Base-by-base conservation (phyloP, 352 stramenopile species). In the Globisporangium sylvaticum region DNA sequence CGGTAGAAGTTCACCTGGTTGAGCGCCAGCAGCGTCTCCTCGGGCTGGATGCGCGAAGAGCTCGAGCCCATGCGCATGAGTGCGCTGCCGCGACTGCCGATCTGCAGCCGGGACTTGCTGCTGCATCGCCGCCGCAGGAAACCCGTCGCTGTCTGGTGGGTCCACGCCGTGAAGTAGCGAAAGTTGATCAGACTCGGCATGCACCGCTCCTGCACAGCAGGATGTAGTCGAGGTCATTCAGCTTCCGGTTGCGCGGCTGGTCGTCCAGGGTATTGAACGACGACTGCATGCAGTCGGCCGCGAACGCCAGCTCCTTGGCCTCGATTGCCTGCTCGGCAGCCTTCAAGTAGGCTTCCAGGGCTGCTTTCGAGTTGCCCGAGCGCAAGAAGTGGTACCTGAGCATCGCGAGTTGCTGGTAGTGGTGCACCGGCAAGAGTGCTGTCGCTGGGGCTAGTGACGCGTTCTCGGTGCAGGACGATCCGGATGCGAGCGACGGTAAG, bases 251-350 rank as follows among this genome's bases (percentile, higher is more conserved):
- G 9, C 75, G 71, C 8, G 76, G 70, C 15, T 77, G 70, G 4
- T 84, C 75, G 22, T 84, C 83, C 22, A 93, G 46, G 46, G 89
- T 86, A 44, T 87, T 86, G 69, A 75, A 87, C 25, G 84, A 84
- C n/a, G 81, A 87, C 56, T 87, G 83, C 75, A 93, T 85, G 70
- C 84, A 93, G 42, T 88, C 83, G 27, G 84, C 79, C 1, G 81
- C 84, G 58, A 91, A 93, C 1, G 78, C 77, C 18, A 90, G 64
- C 59, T 90, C 84, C 52, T 78, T 79, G 25, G 70, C 75, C 1
- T 86, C 79, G 18, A 90, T 77, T 3, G 80, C 83, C 8, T 83
- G 71, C 44, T 91, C 84, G 0, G 77, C 80, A 1, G 81, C 81
- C 24, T 87, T 76, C 44, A 88, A 73, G 65, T 90, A 91, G 0